These are phyloP conservation scores for Polymyxa betae DNA, from an alignment of 208 protist species.

Conservation along the genomic window DNA sequence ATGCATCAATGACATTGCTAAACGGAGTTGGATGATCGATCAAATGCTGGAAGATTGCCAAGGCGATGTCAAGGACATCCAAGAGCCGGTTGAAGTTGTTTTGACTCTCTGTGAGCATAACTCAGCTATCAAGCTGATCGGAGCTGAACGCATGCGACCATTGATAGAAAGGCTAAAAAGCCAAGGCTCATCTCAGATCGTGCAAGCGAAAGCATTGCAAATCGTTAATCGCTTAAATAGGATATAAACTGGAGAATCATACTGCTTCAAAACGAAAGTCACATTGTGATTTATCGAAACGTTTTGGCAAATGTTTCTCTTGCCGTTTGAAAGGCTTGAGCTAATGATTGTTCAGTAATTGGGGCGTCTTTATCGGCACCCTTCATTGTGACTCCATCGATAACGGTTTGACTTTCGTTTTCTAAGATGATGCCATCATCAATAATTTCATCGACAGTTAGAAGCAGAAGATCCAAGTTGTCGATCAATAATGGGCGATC, in stretches of 20 bases:
- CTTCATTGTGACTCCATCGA: slow-evolving; percentile 47
- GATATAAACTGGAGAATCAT: not conserved
- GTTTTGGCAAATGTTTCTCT: slow-evolving; percentile 50
- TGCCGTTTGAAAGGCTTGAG: slow-evolving; percentile 35
- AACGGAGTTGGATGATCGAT: not conserved
- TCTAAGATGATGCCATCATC: slow-evolving; percentile 34
- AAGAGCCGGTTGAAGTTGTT: not conserved
- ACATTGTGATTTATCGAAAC: not conserved
- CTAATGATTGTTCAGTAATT: slow-evolving; percentile 31
- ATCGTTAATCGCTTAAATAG: not conserved
- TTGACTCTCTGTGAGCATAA: slow-evolving; percentile 14
- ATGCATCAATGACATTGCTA: not conserved
- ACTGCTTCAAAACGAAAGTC: not conserved
- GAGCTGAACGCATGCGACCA: not conserved
- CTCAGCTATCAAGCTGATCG: not conserved
- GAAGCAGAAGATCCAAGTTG: slow-evolving; percentile 46
- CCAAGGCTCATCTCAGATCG: not conserved
- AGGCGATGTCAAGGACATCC: not conserved
- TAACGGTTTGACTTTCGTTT: not conserved
- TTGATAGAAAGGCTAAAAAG: not conserved
- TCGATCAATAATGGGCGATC: slow-evolving; percentile 28
- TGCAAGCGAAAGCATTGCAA: slow-evolving; percentile 23
- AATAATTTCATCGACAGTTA: slow-evolving; percentile 22
- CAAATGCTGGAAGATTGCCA: not conserved
- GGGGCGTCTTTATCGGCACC: slow-evolving; percentile 38